Conservation (phyloP, 805 yeast genomes). For the Ascoidea asiatica region DNA sequence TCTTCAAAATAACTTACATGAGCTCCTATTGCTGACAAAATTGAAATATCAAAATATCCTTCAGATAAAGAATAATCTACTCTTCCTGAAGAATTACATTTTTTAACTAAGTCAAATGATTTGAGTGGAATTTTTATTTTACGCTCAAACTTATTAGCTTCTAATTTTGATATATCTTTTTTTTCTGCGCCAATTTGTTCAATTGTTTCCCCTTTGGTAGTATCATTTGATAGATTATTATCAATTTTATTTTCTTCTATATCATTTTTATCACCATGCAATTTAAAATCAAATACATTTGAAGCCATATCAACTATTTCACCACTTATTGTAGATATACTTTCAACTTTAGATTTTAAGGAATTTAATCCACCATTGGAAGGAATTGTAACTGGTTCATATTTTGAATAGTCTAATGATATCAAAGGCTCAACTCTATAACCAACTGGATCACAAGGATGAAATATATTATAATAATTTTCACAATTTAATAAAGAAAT, state of each 20-base stretch:
- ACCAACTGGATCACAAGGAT: constrained; percentile 86
- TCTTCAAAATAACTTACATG: constrained; percentile 86
- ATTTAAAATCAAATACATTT: constrained; percentile 7
- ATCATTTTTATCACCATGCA: constrained; percentile 1
- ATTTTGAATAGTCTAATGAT: constrained; percentile 28
- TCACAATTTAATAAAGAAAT: constrained; percentile 39
- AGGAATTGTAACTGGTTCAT: constrained; percentile 45
- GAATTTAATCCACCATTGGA: constrained; percentile 18
- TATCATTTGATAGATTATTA: not conserved
- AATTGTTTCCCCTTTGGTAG: not conserved
- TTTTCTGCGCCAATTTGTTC: constrained; percentile 8
- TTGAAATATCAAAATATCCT: constrained; percentile 66
- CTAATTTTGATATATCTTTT: constrained; percentile 13
- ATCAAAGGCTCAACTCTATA: constrained; percentile 83
- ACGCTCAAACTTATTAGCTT: constrained; percentile 15
- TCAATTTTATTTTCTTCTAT: constrained; percentile 2
- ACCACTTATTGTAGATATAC: constrained; percentile 8
- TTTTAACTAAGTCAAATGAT: constrained; percentile 23
- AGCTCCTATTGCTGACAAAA: constrained; percentile 73
- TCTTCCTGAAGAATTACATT: constrained; percentile 59
- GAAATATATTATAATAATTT: constrained; percentile 71
- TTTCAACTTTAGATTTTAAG: constrained; percentile 18
- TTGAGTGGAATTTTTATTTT: constrained; percentile 18
- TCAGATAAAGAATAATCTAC: constrained; percentile 72
- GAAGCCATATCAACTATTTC: constrained; percentile 8